Conservation (phyloP, 176 grass and related monocot species). For the Zea luxurians region DNA sequence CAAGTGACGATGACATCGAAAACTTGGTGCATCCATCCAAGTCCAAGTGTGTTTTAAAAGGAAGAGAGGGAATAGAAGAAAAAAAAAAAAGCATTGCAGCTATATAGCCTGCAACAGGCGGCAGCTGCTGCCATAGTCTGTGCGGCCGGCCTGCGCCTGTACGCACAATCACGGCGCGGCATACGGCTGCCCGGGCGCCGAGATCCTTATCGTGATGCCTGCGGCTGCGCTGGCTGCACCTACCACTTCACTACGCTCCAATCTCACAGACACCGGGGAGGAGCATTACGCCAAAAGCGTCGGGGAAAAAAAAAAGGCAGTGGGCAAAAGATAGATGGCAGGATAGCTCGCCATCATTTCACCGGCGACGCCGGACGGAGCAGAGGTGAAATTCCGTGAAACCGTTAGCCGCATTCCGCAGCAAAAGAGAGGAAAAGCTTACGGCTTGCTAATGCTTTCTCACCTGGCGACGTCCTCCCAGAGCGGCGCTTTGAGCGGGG, state of each 20-base stretch:
- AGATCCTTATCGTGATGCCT: slow-evolving; percentile 30
- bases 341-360: slow-evolving; percentile 51
- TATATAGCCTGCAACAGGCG: slow-evolving; percentile 14
- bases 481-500: slow-evolving; percentile 84
- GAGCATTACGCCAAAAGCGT: slow-evolving; percentile 26
- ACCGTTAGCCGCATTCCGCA: slow-evolving; percentile 43
- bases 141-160: background rate
- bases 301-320: background rate
- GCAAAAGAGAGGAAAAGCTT: background rate
- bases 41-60: background rate
- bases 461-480: slow-evolving; percentile 94
- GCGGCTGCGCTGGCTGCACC: background rate
- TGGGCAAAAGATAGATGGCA: background rate
- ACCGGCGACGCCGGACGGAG: slow-evolving; percentile 19
- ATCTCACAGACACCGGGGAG: slow-evolving; percentile 26
- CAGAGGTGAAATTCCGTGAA: slow-evolving; percentile 38
- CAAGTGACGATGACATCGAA: background rate
- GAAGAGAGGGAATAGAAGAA: background rate
- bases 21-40: slow-evolving; percentile 4
- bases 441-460: background rate
- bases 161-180: too few species aligned
- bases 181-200: slow-evolving; percentile 10
- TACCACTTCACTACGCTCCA: slow-evolving; percentile 16
- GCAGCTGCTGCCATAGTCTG: slow-evolving; percentile 5
- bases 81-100: slow-evolving; percentile 25